Evolutionary conservation across 139 green algal genomes (phyloP).

Genomic region (Deuterostichococcus epilithicus): DNA sequence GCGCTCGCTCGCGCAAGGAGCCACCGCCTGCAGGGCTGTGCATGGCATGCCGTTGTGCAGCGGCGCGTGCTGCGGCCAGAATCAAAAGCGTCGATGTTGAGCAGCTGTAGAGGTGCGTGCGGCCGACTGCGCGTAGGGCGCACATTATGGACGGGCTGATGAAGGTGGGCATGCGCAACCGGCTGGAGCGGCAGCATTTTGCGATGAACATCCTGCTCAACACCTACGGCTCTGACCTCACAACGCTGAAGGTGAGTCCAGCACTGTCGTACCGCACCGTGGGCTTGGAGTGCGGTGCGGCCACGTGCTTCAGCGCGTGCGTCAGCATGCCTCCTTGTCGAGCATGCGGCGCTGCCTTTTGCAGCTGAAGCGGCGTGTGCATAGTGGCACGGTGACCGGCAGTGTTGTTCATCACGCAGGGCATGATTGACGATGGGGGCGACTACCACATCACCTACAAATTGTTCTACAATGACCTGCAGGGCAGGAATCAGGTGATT

Average conservation of each 20-base stretch:
- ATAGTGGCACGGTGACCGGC: too few relatives aligned
- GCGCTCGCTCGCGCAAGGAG: too few relatives aligned
- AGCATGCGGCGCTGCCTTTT: too few relatives aligned
- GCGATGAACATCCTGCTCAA: conserved; percentile 34
- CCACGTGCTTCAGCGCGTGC: too few relatives aligned
- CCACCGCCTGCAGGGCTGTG: too few relatives aligned
- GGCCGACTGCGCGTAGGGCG: conserved; percentile 9
- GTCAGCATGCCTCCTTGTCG: too few relatives aligned
- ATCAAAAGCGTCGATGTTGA: too few relatives aligned
- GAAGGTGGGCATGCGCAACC: conserved; percentile 53
- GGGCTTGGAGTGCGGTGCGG: too few relatives aligned
- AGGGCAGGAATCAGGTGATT: conserved; percentile 10
- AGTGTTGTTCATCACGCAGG: too few relatives aligned
- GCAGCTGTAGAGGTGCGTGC: neutral
- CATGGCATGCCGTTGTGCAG: too few relatives aligned
- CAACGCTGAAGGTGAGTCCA: conserved; percentile 46
- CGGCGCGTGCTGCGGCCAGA: too few relatives aligned
- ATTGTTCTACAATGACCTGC: conserved; percentile 55
- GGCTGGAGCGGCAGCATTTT: conserved; percentile 34
- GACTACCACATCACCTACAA: conserved; percentile 64
- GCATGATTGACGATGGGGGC: conserved; percentile 24
- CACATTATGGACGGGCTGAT: conserved; percentile 52
- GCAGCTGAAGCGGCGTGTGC: too few relatives aligned
- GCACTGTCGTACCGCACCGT: conserved; percentile 21
- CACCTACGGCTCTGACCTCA: conserved; percentile 49